These are phyloP conservation scores for Rhizophagus prolifer DNA, from an alignment of 192 early-diverging fungal species.

Conservation along the genomic window DNA sequence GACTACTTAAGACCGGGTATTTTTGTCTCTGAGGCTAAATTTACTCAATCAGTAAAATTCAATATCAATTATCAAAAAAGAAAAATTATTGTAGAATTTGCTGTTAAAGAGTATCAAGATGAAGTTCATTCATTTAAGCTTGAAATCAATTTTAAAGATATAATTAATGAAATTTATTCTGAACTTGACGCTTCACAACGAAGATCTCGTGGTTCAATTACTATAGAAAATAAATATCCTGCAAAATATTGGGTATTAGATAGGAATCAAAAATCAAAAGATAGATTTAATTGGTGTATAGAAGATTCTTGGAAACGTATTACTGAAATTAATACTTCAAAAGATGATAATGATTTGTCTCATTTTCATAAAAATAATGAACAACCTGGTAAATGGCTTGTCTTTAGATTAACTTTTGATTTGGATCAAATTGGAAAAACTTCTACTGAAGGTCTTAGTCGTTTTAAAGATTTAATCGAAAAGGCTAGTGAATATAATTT, in stretches of 20 bases:
- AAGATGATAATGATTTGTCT: slow-evolving; percentile 5
- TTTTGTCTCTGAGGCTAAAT: slow-evolving; percentile 33
- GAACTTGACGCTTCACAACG: slow-evolving; percentile 28
- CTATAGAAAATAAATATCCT: slow-evolving; percentile 43
- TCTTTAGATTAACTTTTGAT: slow-evolving; percentile 36
- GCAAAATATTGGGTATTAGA: slow-evolving; percentile 41
- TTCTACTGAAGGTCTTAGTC: neutral
- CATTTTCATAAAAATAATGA: slow-evolving; percentile 28
- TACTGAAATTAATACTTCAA: slow-evolving; percentile 27
- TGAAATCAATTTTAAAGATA: slow-evolving; percentile 42
- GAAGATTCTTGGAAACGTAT: slow-evolving; percentile 35
- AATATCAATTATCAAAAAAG: slow-evolving; percentile 31
- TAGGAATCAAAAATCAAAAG: slow-evolving; percentile 3
- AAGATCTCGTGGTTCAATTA: slow-evolving; percentile 23
- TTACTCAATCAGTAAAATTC: neutral
- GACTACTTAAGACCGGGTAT: slow-evolving; percentile 10
- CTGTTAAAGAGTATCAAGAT: slow-evolving; percentile 9
- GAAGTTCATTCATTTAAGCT: neutral
- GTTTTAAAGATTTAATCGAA: slow-evolving; percentile 20
- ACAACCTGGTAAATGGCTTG: slow-evolving; percentile 45
- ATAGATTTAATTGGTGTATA: slow-evolving; percentile 21
- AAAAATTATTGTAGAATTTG: slow-evolving; percentile 33
- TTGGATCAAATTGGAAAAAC: neutral
- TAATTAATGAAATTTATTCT: slow-evolving; percentile 25
- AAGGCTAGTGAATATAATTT: slow-evolving; percentile 41